phyloP scores from a whole-genome alignment of 2,329 filamentous ascomycete genomes.

The Cryphonectria japonica region DNA sequence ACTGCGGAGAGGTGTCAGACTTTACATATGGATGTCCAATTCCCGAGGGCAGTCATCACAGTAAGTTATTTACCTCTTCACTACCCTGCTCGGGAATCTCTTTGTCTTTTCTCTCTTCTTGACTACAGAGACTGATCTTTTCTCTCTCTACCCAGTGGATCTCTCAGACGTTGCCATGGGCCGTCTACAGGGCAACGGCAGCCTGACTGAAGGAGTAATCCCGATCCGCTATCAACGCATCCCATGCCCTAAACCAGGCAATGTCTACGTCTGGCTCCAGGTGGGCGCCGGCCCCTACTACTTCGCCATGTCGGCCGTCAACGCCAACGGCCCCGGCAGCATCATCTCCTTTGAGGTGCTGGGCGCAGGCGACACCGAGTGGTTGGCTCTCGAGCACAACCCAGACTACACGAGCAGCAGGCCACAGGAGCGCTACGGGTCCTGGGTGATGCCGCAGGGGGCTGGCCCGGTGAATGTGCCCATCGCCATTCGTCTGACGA shows the following conservation, averaged over 20 bases:
- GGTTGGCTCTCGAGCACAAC: conserved; percentile 7
- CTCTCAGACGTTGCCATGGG: conserved; percentile 15
- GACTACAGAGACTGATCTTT: not conserved
- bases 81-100: no score
- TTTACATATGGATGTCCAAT: conserved; percentile 15
- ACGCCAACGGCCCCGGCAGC: conserved; percentile 12
- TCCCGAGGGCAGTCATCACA: conserved; percentile 11
- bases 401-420: conserved; percentile 11
- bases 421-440: conserved; percentile 13
- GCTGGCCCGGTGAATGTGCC: not conserved
- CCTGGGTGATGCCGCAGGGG: conserved; percentile 12
- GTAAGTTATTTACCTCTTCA: not conserved
- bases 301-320: conserved; percentile 12
- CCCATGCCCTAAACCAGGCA: conserved; percentile 14
- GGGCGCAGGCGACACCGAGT: conserved; percentile 8
- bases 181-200: conserved; percentile 14
- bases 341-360: conserved; percentile 6
- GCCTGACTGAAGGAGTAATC: conserved; percentile 13
- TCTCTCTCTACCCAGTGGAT: not conserved
- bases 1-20: conserved; percentile 14
- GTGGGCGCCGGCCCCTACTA: conserved; percentile 11
- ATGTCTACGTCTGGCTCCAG: conserved; percentile 14
- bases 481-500: conserved; percentile 3
- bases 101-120: not conserved
- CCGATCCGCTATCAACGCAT: conserved; percentile 15